Conservation (phyloP, 192 early-diverging fungal genomes). For the Helicostylum pulchrum region DNA sequence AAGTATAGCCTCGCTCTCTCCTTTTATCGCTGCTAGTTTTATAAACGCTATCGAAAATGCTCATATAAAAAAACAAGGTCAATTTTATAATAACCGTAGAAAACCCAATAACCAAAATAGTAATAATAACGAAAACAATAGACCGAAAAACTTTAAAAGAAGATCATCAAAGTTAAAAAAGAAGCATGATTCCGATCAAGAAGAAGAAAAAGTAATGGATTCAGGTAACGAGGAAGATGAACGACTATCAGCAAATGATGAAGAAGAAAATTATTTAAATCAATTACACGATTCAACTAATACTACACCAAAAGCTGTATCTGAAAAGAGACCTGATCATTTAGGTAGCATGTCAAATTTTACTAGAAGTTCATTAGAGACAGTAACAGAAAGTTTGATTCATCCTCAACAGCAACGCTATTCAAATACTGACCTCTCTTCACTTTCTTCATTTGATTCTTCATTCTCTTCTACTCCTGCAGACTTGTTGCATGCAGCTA, state of each 20-base stretch:
- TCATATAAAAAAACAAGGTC: slow-evolving; percentile 11
- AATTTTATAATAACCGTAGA: slow-evolving; percentile 8
- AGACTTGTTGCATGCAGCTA: neutral
- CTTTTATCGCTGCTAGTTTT: slow-evolving; percentile 47
- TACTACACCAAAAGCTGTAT: slow-evolving; percentile 8
- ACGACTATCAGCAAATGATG: neutral
- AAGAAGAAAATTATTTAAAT: neutral
- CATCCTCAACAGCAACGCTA: slow-evolving; percentile 2
- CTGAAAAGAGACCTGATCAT: neutral
- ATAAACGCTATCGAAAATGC: slow-evolving; percentile 25
- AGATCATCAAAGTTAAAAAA: neutral
- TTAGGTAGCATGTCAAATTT: slow-evolving; percentile 4
- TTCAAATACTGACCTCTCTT: neutral
- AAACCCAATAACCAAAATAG: neutral
- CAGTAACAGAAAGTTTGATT: slow-evolving; percentile 10
- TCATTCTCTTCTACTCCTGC: slow-evolving; percentile 23
- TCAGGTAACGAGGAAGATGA: neutral
- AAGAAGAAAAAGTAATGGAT: neutral
- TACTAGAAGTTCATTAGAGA: slow-evolving; percentile 18
- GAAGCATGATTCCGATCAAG: neutral
- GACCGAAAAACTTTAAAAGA: neutral
- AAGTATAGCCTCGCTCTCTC: slow-evolving; percentile 36
- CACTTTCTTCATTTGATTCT: slow-evolving; percentile 10
- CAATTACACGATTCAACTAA: slow-evolving; percentile 9
- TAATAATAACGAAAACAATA: neutral